phyloP scores from a whole-genome alignment of 768 basidiomycete genomes.

The Suillus subaureus region DNA sequence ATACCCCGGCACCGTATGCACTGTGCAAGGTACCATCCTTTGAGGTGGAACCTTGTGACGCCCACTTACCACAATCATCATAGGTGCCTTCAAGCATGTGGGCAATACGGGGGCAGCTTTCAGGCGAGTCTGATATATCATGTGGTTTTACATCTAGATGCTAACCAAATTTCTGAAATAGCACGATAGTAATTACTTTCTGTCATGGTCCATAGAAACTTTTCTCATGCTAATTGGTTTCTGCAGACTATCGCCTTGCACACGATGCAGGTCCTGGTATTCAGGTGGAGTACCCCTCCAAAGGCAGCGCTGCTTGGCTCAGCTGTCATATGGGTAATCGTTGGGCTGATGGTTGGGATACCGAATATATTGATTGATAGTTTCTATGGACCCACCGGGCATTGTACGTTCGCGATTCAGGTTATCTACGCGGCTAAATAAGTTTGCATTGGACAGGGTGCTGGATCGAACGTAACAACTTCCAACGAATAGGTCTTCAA shows the following conservation, averaged over 20 bases:
- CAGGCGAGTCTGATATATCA: conserved; percentile 24
- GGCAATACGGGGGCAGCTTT: conserved; percentile 46
- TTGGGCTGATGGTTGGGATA: conserved; percentile 42
- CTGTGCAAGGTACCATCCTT: conserved; percentile 34
- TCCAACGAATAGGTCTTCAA: conserved; percentile 47
- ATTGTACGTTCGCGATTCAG: conserved; percentile 32
- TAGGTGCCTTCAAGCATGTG: conserved; percentile 40
- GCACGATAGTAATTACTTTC: conserved; percentile 19
- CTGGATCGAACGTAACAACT: conserved; percentile 45
- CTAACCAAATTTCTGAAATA: conserved; percentile 11
- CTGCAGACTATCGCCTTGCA: conserved; percentile 40
- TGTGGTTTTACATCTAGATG: conserved; percentile 1
- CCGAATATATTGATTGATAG: conserved; percentile 32
- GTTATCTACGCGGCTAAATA: not conserved
- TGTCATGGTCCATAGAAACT: not conserved
- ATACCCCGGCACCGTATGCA: conserved; percentile 33
- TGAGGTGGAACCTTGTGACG: not conserved
- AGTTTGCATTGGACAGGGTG: conserved; percentile 43
- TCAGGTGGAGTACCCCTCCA: conserved; percentile 33
- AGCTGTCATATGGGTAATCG: conserved; percentile 40
- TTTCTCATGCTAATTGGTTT: not conserved
- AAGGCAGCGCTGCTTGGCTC: conserved; percentile 36
- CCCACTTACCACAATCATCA: not conserved
- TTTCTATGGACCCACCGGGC: conserved; percentile 47
- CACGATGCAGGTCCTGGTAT: conserved; percentile 42